Percentiles rank a stretch among this genome's conserved stretches.
Evolutionary conservation across 2,329 filamentous ascomycete species (phyloP).

Genomic region (Elsinoe perseae): DNA sequence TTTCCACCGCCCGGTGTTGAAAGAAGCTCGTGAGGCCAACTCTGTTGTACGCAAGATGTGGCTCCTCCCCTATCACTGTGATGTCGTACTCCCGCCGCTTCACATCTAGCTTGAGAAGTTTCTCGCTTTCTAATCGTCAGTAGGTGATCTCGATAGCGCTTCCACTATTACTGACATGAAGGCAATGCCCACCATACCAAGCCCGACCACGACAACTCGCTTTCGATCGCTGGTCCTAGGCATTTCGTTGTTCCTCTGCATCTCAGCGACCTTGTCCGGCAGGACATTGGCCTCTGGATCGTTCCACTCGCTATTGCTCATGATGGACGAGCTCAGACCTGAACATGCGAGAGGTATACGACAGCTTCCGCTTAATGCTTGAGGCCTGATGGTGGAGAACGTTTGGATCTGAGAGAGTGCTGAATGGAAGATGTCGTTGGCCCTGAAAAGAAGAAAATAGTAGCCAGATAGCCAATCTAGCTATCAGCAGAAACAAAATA

Average conservation of each 20-base stretch:
- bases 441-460: not conserved
- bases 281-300: constrained; percentile 40
- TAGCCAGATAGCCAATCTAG: not conserved
- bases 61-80: constrained; percentile 78
- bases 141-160: not conserved
- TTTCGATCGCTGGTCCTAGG: constrained; percentile 43
- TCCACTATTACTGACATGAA: constrained; percentile 59
- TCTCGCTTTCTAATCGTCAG: constrained; percentile 55
- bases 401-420: not conserved
- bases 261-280: constrained; percentile 36
- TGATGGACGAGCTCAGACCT: constrained; percentile 10
- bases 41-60: constrained; percentile 82
- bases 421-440: not conserved
- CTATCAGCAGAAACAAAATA: constrained; percentile 9
- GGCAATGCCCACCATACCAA: constrained; percentile 86
- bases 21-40: constrained; percentile 87
- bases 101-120: constrained; percentile 75
- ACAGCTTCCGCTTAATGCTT: not conserved
- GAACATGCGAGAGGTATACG: not conserved
- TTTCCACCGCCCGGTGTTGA: constrained; percentile 74
- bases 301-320: constrained; percentile 41
- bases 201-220: constrained; percentile 70
- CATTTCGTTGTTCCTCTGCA: constrained; percentile 29
- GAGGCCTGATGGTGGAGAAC: not conserved
- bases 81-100: constrained; percentile 69